phyloP scores from a whole-genome alignment of 345 rosid species.

The Litchi chinensis region DNA sequence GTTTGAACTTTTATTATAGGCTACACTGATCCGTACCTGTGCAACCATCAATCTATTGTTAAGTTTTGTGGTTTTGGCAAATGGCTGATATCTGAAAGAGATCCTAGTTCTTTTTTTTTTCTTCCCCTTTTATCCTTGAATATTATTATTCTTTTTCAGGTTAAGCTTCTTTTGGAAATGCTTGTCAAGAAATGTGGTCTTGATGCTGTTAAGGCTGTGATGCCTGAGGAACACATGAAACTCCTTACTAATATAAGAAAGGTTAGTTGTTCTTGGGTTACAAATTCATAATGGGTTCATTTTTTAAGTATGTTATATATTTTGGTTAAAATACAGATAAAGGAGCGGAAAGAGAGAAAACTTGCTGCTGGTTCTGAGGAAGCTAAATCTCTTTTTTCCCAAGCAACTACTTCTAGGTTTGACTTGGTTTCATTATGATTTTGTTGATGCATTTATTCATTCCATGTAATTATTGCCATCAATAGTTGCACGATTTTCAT shows the following conservation, averaged over 20 bases:
- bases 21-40: not conserved
- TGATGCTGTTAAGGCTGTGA: slow-evolving; percentile 92
- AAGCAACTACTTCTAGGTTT: slow-evolving; percentile 81
- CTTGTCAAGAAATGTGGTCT: slow-evolving; percentile 90
- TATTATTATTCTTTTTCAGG: slow-evolving; percentile 38
- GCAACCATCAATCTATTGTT: not conserved
- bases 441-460: not conserved
- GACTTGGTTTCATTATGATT: slow-evolving; percentile 9
- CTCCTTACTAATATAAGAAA: slow-evolving; percentile 91
- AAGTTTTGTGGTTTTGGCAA: not conserved
- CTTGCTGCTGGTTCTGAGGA: slow-evolving; percentile 60
- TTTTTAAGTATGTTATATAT: slow-evolving; percentile 13
- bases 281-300: slow-evolving; percentile 14
- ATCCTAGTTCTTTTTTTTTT: not conserved
- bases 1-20: not conserved
- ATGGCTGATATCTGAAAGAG: not conserved
- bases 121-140: not conserved
- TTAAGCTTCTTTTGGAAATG: slow-evolving; percentile 93
- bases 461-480: not conserved
- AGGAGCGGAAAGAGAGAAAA: slow-evolving; percentile 77
- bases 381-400: slow-evolving; percentile 64
- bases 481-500: not conserved
- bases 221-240: slow-evolving; percentile 97
- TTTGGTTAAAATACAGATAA: slow-evolving; percentile 52
- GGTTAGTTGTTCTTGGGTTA: slow-evolving; percentile 44